Conservation (phyloP, 148 eudicot species). For the Rhododendron vialii region DNA sequence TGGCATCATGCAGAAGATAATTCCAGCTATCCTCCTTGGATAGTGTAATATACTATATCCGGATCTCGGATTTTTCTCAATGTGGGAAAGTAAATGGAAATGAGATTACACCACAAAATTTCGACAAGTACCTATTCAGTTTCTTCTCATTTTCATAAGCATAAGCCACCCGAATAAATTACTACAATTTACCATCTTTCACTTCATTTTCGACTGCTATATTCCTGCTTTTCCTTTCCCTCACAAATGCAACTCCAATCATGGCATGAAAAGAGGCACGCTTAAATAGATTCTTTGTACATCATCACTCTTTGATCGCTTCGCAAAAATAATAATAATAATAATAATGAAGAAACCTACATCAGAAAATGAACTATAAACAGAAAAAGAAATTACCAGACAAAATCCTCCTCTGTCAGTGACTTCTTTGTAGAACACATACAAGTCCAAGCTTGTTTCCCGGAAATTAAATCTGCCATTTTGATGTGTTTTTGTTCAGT, state of each 20-base stretch:
- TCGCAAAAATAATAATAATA: too few species aligned
- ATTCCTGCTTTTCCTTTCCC: background rate
- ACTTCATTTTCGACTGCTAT: background rate
- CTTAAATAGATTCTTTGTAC: background rate
- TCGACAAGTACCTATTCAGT: background rate
- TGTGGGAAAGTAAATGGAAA: background rate
- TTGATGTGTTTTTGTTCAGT: background rate
- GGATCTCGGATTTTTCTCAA: background rate
- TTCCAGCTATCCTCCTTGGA: background rate
- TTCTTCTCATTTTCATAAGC: background rate
- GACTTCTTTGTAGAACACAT: constrained; percentile 37
- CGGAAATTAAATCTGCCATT: constrained; percentile 44
- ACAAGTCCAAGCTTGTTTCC: constrained; percentile 37
- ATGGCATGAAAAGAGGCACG: background rate
- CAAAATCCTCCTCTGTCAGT: constrained; percentile 39
- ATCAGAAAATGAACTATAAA: background rate
- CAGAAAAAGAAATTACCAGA: constrained; percentile 24
- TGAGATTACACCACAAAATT: background rate
- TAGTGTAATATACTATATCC: background rate
- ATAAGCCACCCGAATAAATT: background rate
- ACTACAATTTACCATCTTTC: background rate
- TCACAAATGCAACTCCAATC: background rate
- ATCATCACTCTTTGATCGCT: background rate
- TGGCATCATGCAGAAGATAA: background rate
- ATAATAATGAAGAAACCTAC: background rate